These are phyloP conservation scores for Colletotrichum sp. DNA, from an alignment of 2,329 filamentous ascomycete genomes.

Conservation along the genomic window DNA sequence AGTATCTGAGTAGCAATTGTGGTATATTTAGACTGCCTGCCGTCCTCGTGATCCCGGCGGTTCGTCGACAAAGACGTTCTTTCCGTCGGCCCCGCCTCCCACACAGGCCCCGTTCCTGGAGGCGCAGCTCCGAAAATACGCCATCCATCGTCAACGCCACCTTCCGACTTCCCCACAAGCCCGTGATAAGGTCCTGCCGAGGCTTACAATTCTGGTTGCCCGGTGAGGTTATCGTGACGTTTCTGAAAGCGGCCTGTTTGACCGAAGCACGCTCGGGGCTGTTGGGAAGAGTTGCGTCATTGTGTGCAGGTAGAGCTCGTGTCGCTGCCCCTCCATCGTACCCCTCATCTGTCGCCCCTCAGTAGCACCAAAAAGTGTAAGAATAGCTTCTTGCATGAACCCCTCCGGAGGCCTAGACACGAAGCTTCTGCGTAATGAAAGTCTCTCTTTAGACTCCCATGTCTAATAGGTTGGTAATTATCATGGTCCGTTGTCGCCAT, in stretches of 20 bases:
- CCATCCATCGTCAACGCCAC: constrained; percentile 10
- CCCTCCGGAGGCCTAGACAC: neutral
- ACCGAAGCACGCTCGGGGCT: neutral
- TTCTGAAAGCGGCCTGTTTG: neutral
- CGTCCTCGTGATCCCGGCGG: neutral
- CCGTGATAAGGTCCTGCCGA: neutral
- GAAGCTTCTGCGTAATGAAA: neutral
- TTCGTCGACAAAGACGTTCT: neutral
- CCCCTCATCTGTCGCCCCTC: neutral
- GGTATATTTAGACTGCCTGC: constrained; percentile 9
- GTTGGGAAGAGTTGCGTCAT: neutral
- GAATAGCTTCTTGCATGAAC: neutral
- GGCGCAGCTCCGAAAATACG: constrained; percentile 10
- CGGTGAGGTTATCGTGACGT: neutral
- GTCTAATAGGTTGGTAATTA: neutral
- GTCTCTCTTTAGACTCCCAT: neutral
- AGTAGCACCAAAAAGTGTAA: neutral
- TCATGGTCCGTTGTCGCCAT: neutral
- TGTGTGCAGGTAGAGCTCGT: neutral
- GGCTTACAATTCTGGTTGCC: neutral
- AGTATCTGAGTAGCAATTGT: neutral
- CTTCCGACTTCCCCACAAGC: neutral
- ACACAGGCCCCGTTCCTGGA: neutral
- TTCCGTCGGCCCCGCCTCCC: neutral
- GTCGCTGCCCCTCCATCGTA: neutral